Base-by-base conservation (phyloP, 2,329 filamentous ascomycete species). In the Xylariaceae sp. region DNA sequence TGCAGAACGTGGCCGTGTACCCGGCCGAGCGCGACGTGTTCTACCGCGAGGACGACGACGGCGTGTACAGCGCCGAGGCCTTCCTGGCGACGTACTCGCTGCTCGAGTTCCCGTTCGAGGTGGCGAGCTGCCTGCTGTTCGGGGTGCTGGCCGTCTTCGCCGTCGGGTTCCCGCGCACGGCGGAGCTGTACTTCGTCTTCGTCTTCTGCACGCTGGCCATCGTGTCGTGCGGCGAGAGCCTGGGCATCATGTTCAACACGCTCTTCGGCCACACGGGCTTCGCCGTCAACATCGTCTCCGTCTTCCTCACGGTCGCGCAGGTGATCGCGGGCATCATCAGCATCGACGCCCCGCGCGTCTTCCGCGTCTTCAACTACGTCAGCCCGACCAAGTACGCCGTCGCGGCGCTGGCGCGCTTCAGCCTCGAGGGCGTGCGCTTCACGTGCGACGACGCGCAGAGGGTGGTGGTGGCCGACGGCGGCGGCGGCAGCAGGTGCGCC, bases 221-320 rank as follows among this genome's bases (percentile, higher is more conserved):
- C 38, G 81, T 86, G 12, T 81, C 69, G 38, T 87, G 82, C 52
- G 85, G 85, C 17, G 85, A 88, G 65, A 83, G 78, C 37, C 55
- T 88, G 1, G 84, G 85, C 1, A 88, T 89, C 54, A 78, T 87
- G 64, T 88, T 88, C 67, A 87, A 87, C 63, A 88, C 83, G 0
- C 63, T 88, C 7, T 85, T 88, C 57, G 60, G 58, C 6, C 83
- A 88, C 54, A 84, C 82, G 0, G 85, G 85, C 2, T 88, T 88
- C 57, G 82, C 83, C 0, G 76, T 88, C 42, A 87, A 85, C 50
- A 62, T 86, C 40, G 86, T 82, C 47, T 79, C 74, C 1, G 72
- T 86, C 29, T 68, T 88, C 13, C 67, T 89, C 3, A 80, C 78
- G 0, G 73, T 89, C 6, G 79, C 83, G 0, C 81, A 82, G 50